Evolutionary conservation across 2,329 filamentous ascomycete genomes (phyloP), one percentile per base, ranked within the genome.

Genomic region (Claviceps digitariae): DNA sequence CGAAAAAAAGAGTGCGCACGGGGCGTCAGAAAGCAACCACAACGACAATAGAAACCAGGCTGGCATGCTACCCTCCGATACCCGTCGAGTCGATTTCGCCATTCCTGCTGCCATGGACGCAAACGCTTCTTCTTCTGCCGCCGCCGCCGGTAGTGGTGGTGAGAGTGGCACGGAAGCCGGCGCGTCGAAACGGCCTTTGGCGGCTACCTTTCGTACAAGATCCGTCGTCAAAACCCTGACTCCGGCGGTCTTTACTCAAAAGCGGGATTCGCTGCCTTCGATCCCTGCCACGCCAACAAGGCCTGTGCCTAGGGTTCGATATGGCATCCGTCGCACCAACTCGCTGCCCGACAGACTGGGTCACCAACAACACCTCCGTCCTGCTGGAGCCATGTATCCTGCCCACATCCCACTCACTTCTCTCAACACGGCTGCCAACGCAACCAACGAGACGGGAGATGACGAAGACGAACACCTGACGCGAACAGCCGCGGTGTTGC

Each of bases 311-410:
- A 74, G 76, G 31, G 76, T 83, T 54, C 74, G 77, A 44, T 79
- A 79, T 58, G 79, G 79, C n/a, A 81, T 88, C 52, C 82, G 84
- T 53, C 78, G 86, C 52, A 87, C 86, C 21, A 87, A 80, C 63
- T 90, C 86, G 0, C 74, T 90, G 2, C 86, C 86, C 0, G 84
- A 85, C 60, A 78, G 83, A 20, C 74, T 88, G 9, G 80, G 78
- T 56, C 68, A 71, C 8, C 54, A 59, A 15, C 52, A 61, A 51
- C 65, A 71, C 23, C 59, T 71, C 36, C 74, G 77, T 4, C 63
- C 76, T 1, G 74, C 77, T 0, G 75, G 76, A 6, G 70, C 71
- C 34, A 70, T 78, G 68, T 64, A 77, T 43, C 74, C 76, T 1
- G 66, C 74, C 17, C 71, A 74, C 52, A 62, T 75, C 13, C 71